A percentile compares a stretch with the other conserved stretches of the same genome.
phyloP scores from a whole-genome alignment of 495 filamentous ascomycete species.

The Hypoxylon cercidicola region DNA sequence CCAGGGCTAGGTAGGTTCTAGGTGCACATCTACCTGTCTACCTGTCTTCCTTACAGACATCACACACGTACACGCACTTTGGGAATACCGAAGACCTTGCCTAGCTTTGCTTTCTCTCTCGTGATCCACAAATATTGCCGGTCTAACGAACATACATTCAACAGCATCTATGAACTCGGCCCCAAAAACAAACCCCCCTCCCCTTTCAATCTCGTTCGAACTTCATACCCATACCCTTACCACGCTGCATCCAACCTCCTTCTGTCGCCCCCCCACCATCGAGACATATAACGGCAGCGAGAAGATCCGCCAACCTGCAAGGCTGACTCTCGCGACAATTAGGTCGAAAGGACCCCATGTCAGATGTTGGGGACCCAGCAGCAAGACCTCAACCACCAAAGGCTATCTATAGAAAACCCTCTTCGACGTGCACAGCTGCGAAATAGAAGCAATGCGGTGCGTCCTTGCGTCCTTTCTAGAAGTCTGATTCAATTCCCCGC shows the following conservation, averaged over 20 bases:
- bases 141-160: slow-evolving; percentile 26
- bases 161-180: slow-evolving; percentile 23
- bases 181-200: slow-evolving; percentile 16
- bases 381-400: slow-evolving; percentile 32
- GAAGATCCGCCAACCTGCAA: slow-evolving; percentile 32
- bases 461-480: slow-evolving; percentile 37
- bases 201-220: slow-evolving; percentile 34
- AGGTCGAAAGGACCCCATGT: slow-evolving; percentile 41
- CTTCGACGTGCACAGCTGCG: slow-evolving; percentile 24
- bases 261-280: slow-evolving; percentile 38
- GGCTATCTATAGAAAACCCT: slow-evolving; percentile 27
- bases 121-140: slow-evolving; percentile 39
- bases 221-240: slow-evolving; percentile 26
- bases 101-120: slow-evolving; percentile 14
- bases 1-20: no score
- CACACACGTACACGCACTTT: slow-evolving; percentile 31
- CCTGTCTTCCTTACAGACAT: neutral
- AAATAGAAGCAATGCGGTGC: slow-evolving; percentile 42
- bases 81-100: slow-evolving; percentile 29
- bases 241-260: slow-evolving; percentile 19
- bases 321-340: slow-evolving; percentile 43
- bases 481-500: slow-evolving; percentile 25
- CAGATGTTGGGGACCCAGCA: slow-evolving; percentile 38
- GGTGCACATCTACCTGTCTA: no score
- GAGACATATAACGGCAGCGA: slow-evolving; percentile 34